Evolutionary conservation across 2,329 filamentous ascomycete species (phyloP).

Genomic region (Ceratocystis papillata): DNA sequence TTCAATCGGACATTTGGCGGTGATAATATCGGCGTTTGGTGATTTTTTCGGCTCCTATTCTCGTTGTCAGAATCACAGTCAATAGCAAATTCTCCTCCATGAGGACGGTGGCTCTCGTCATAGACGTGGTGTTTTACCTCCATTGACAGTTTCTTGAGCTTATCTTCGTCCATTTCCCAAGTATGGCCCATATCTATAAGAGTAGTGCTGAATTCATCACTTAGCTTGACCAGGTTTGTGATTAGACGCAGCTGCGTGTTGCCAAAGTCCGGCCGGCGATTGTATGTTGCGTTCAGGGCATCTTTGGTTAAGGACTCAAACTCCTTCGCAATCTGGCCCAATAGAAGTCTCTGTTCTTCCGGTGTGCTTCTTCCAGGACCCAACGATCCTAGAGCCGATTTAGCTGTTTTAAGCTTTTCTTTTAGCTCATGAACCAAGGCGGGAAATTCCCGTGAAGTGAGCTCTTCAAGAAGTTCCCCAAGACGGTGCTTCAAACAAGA

Average conservation of each 20-base stretch:
- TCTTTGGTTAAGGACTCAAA: conserved; percentile 26
- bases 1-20: neutral
- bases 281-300: conserved; percentile 25
- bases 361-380: conserved; percentile 25
- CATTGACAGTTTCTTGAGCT: too few relatives aligned
- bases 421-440: conserved; percentile 27
- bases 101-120: too few relatives aligned
- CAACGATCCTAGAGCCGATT: conserved; percentile 20
- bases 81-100: fast-evolving
- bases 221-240: conserved; percentile 26
- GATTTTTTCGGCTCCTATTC: neutral
- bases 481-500: conserved; percentile 27
- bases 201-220: conserved; percentile 23
- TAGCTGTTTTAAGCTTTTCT: conserved; percentile 15
- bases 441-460: conserved; percentile 29
- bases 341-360: conserved; percentile 25
- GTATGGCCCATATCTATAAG: conserved; percentile 24
- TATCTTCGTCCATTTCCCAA: neutral
- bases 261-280: conserved; percentile 20
- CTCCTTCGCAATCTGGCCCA: conserved; percentile 25
- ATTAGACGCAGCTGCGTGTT: conserved; percentile 26
- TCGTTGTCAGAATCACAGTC: neutral
- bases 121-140: too few relatives aligned
- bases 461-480: conserved; percentile 28
- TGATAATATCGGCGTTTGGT: neutral